These are phyloP conservation scores for Panicum miliaceum DNA, from an alignment of 176 grass and related monocot genomes.

Conservation along the genomic window DNA sequence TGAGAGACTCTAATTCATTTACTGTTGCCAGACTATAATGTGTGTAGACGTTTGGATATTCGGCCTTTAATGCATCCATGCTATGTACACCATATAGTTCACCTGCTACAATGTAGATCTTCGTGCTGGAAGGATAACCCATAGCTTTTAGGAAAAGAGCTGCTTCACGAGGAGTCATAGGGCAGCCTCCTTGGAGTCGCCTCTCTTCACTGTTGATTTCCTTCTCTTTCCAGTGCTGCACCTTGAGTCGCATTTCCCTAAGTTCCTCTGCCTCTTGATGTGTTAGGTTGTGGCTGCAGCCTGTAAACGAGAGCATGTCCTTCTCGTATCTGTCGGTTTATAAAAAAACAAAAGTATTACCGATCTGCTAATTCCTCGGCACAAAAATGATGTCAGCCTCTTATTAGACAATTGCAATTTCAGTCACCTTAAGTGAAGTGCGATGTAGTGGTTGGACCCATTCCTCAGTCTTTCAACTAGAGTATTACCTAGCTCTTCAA, in stretches of 20 bases:
- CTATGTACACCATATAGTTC: constrained; percentile 85
- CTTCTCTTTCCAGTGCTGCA: constrained; percentile 96
- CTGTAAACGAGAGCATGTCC: constrained; percentile 99
- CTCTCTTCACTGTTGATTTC: constrained; percentile 83
- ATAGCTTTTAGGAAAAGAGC: constrained; percentile 89
- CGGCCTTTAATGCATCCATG: constrained; percentile 64
- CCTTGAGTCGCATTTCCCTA: constrained; percentile 71
- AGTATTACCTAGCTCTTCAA: constrained; percentile 73
- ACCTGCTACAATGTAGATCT: constrained; percentile 93
- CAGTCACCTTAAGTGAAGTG: constrained; percentile 89
- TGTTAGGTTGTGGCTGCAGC: constrained; percentile 90
- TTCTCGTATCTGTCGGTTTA: constrained; percentile 82
- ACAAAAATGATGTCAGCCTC: constrained; percentile 8
- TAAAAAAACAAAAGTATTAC: constrained; percentile 37
- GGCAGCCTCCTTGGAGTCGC: constrained; percentile 85
- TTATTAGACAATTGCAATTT: constrained; percentile 37
- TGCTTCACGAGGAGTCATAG: constrained; percentile 92
- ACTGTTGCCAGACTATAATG: constrained; percentile 65
- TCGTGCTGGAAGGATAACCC: constrained; percentile 93
- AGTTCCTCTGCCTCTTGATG: constrained; percentile 69
- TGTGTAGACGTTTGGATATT: constrained; percentile 88
- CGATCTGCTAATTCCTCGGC: constrained; percentile 20
- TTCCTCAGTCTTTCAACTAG: constrained; percentile 86
- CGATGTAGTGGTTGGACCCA: constrained; percentile 82
- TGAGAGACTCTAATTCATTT: constrained; percentile 66